Percentiles rank a stretch among this genome's conserved stretches.
Evolutionary conservation across 495 filamentous ascomycete genomes (phyloP).

Genomic region (Penicillium samsonianum): DNA sequence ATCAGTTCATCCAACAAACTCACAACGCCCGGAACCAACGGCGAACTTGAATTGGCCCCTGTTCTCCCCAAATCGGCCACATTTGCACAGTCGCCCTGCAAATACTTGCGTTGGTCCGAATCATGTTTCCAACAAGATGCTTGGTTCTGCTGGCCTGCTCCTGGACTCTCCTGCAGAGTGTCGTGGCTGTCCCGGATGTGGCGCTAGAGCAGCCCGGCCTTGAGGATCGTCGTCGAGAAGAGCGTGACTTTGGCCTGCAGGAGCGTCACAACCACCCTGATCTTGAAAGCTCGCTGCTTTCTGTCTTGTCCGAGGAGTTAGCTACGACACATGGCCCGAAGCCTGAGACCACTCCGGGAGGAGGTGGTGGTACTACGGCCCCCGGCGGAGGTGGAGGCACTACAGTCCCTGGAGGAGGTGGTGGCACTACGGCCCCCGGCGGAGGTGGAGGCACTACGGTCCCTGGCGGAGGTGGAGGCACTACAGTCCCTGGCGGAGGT

Average conservation of each 20-base stretch:
- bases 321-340: too few species aligned
- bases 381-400: background rate
- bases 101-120: background rate
- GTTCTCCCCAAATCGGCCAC: background rate
- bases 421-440: background rate
- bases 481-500: background rate
- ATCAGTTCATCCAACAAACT: background rate
- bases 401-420: background rate
- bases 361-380: background rate
- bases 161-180: slow-evolving; percentile 18
- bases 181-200: slow-evolving; percentile 14
- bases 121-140: slow-evolving; percentile 23
- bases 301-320: slow-evolving; percentile 6
- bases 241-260: slow-evolving; percentile 6
- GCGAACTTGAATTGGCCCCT: slow-evolving; percentile 3
- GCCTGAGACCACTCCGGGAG: background rate
- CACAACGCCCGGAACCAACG: background rate
- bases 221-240: slow-evolving; percentile 6
- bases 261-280: slow-evolving; percentile 9
- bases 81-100: background rate
- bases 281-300: slow-evolving; percentile 14
- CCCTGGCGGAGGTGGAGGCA: background rate
- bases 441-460: background rate
- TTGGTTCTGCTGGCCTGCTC: slow-evolving; percentile 22
- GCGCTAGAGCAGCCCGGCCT: background rate